Conservation (phyloP, 306 rosid genomes). For the Hylodesmum podocarpum region DNA sequence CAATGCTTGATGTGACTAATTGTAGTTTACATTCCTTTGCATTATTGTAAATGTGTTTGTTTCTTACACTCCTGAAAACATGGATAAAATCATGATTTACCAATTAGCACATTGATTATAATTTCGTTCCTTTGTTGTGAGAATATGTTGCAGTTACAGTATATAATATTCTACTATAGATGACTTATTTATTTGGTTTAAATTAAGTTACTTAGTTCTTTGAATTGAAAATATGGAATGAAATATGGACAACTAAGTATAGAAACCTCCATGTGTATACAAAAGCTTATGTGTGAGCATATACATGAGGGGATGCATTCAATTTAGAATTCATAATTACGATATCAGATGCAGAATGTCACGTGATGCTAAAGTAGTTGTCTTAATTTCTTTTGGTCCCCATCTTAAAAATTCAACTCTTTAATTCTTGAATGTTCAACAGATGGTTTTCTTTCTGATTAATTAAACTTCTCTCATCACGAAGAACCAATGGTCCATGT, state of each 20-base stretch:
- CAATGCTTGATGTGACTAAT: neutral
- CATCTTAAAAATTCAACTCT: neutral
- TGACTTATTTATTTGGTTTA: neutral
- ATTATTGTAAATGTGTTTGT: neutral
- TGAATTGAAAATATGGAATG: neutral
- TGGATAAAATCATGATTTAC: neutral
- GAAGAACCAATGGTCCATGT: neutral
- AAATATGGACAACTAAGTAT: neutral
- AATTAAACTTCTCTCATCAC: neutral
- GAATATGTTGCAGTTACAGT: neutral
- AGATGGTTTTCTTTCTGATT: neutral
- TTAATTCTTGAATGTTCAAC: neutral
- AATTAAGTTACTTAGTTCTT: neutral
- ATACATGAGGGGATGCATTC: neutral
- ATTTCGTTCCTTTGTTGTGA: neutral
- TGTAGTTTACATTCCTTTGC: neutral
- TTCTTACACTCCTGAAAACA: neutral
- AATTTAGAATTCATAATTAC: neutral
- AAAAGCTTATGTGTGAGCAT: neutral
- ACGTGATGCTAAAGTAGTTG: constrained; percentile 9
- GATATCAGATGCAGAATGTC: neutral
- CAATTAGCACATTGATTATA: neutral
- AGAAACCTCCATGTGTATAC: neutral
- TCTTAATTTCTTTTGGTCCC: constrained; percentile 14
- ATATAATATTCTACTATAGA: neutral